A percentile compares a stretch with the other conserved stretches of the same genome.
phyloP scores from a whole-genome alignment of 2,329 filamentous ascomycete species.

The Penicillium brasilianum region DNA sequence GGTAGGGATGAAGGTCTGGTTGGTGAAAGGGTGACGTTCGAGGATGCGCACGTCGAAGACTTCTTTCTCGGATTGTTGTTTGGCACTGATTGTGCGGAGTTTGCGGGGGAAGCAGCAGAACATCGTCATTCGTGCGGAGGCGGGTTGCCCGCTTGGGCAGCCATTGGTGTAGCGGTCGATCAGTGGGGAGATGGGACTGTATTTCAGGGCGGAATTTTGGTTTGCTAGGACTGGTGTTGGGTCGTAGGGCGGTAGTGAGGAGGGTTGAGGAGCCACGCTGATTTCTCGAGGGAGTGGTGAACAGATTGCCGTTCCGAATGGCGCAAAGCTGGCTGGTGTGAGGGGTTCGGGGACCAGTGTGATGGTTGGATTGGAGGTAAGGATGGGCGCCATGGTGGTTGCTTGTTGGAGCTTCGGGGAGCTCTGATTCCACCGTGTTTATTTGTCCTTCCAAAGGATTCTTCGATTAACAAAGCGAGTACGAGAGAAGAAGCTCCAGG shows the following conservation, averaged over 20 bases:
- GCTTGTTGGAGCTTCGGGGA: background rate
- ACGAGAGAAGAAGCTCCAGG: background rate
- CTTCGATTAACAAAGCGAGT: background rate
- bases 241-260: slow-evolving; percentile 49
- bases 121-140: slow-evolving; percentile 76
- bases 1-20: slow-evolving; percentile 89
- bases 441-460: background rate
- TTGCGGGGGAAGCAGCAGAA: slow-evolving; percentile 79
- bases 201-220: slow-evolving; percentile 88
- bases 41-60: slow-evolving; percentile 73
- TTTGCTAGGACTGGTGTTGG: slow-evolving; percentile 70
- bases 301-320: slow-evolving; percentile 82
- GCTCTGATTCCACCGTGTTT: background rate
- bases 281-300: slow-evolving; percentile 68
- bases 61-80: slow-evolving; percentile 18
- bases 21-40: slow-evolving; percentile 91
- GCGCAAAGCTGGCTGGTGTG: slow-evolving; percentile 69
- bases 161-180: slow-evolving; percentile 71
- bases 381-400: slow-evolving; percentile 39
- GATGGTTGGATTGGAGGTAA: slow-evolving; percentile 42
- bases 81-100: slow-evolving; percentile 45
- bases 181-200: slow-evolving; percentile 76
- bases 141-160: slow-evolving; percentile 45
- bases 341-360: slow-evolving; percentile 68
- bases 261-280: slow-evolving; percentile 50